Base-by-base conservation (phyloP, 139 green algal genomes). In the Chlamydomonas incerta region DNA sequence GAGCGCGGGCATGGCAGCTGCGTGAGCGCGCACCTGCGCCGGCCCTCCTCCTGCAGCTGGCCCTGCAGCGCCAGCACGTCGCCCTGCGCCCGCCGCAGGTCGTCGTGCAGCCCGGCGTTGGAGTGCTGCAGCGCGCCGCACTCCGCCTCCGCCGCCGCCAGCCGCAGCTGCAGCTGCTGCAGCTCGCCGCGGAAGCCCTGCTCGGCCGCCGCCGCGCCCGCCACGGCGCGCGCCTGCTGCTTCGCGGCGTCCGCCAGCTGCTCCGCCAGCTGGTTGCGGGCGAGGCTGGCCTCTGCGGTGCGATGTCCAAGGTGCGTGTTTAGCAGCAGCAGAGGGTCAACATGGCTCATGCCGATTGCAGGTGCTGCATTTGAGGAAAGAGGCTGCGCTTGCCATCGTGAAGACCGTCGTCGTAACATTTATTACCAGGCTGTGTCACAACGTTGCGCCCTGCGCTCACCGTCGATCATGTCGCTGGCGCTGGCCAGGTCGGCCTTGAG, bases 391-490 rank as follows among this genome's bases (percentile, higher is more conserved):
- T n/a, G n/a, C n/a, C n/a, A n/a, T n/a, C n/a, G n/a, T n/a, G n/a
- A n/a, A n/a, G n/a, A n/a, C n/a, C n/a, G n/a, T n/a, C n/a, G n/a
- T n/a, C n/a, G n/a, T n/a, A n/a, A n/a, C n/a, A n/a, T n/a, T n/a
- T n/a, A n/a, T n/a, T n/a, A n/a, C n/a, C n/a, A n/a, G n/a, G n/a
- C n/a, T n/a, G n/a, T n/a, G n/a, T n/a, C n/a, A n/a, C n/a, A n/a
- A n/a, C n/a, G n/a, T n/a, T n/a, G n/a, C 41, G 41, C 41, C 41
- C 6, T 50, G 6, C 41, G 5, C 81, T 5, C 68, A 88, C 84
- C 84, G 52, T 88, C 84, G 28, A 88, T 77, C 84, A 88, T 75
- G 28, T 57, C 33, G 41, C 68, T 81, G 14, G 75, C 84, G 47
- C 79, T 81, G 15, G 79, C 75, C 18, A 88, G 57, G 68, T 88